phyloP scores from a whole-genome alignment of 768 basidiomycete genomes.

The Pisolithus microcarpus region DNA sequence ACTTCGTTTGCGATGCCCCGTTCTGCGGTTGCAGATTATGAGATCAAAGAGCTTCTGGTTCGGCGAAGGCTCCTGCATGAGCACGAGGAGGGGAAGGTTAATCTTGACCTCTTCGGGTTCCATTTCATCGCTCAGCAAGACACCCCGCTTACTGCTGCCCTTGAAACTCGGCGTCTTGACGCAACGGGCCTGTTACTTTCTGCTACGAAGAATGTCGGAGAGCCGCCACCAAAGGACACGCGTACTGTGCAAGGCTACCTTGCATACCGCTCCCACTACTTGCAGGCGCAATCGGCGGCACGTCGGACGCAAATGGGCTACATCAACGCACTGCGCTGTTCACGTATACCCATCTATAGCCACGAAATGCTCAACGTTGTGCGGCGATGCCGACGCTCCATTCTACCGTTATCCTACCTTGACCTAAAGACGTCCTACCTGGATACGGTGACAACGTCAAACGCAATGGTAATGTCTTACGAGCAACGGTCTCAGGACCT shows the following conservation, averaged over 20 bases:
- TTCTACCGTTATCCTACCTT: constrained; percentile 46
- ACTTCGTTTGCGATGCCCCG: constrained; percentile 70
- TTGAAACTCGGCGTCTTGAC: constrained; percentile 50
- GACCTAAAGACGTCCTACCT: constrained; percentile 34
- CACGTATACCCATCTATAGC: constrained; percentile 35
- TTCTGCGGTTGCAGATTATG: constrained; percentile 69
- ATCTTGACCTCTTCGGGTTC: constrained; percentile 61
- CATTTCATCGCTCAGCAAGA: constrained; percentile 53
- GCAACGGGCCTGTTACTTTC: constrained; percentile 50
- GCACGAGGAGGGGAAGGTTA: constrained; percentile 43
- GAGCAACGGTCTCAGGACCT: constrained; percentile 49
- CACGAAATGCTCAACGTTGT: constrained; percentile 40
- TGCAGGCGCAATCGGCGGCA: constrained; percentile 44
- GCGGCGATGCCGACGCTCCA: constrained; percentile 33
- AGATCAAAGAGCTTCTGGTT: constrained; percentile 84
- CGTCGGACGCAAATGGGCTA: constrained; percentile 68
- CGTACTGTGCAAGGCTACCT: constrained; percentile 71
- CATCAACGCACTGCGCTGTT: constrained; percentile 69
- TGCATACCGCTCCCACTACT: constrained; percentile 40
- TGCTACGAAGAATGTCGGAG: constrained; percentile 47
- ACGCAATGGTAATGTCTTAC: constrained; percentile 58
- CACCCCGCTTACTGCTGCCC: constrained; percentile 44
- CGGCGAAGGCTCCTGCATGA: constrained; percentile 63
- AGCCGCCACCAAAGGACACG: constrained; percentile 65
- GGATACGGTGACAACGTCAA: constrained; percentile 36